A percentile compares a stretch with the other conserved stretches of the same genome.
phyloP scores from a whole-genome alignment of 441 rosid species.

The Bocquillonia castaneifolia region DNA sequence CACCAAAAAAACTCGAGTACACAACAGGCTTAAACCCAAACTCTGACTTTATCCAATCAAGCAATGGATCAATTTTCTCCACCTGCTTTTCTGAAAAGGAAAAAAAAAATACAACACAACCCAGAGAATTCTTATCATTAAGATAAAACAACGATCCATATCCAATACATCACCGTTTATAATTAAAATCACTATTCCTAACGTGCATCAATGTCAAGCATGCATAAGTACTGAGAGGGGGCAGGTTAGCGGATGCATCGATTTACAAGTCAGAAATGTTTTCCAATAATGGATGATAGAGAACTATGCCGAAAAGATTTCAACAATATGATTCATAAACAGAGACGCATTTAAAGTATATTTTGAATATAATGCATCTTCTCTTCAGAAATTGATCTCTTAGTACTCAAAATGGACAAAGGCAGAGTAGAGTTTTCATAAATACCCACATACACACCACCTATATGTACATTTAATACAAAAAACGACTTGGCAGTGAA shows the following conservation, averaged over 20 bases:
- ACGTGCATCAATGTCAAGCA: neutral
- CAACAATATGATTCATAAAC: neutral
- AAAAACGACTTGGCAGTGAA: neutral
- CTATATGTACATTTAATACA: neutral
- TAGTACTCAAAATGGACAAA: neutral
- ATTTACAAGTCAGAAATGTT: neutral
- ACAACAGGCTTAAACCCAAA: constrained; percentile 77
- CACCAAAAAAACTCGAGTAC: constrained; percentile 77
- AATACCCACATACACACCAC: neutral
- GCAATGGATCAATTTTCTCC: constrained; percentile 83
- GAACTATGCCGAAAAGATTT: neutral
- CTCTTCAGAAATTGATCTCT: neutral
- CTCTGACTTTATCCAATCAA: constrained; percentile 80
- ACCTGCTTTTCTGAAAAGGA: constrained; percentile 60
- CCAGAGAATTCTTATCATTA: neutral
- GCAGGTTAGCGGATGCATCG: neutral
- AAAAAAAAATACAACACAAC: neutral
- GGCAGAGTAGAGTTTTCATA: neutral
- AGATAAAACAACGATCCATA: neutral
- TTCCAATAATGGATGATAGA: neutral
- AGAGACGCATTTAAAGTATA: neutral
- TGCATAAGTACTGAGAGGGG: neutral
- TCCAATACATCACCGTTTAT: neutral
- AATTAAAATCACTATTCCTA: neutral
- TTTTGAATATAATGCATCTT: neutral